Base-by-base conservation (phyloP, 208 protist genomes). In the Tritrichomonas foetus region DNA sequence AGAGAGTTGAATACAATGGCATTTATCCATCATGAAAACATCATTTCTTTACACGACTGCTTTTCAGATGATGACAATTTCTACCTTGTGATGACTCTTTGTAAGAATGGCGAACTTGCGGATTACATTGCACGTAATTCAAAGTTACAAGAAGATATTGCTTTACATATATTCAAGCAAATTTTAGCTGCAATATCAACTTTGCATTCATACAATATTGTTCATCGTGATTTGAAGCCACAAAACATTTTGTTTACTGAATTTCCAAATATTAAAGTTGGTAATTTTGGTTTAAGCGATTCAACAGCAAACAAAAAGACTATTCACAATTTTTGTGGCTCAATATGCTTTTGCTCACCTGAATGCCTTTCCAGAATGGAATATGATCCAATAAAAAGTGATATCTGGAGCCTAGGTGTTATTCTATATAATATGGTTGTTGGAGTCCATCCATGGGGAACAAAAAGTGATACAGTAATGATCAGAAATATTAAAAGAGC, bases 361-460 rank as follows among this genome's bases (percentile, higher is more conserved):
- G 95, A 96, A 93, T 93, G 96, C 20, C 94, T 95, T 66, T 93
- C 92, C 33, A 72, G 96, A 61, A 49, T 36, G 1, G 69, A 84
- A 1, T 96, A 96, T 66, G 93, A 96, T 72, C 44, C 74, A 30
- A 96, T 95, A 66, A 61, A 61, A 61, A 61, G 53, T 61, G 53
- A 61, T 61, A 61, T 61, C 16, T 61, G 53, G 53, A 16, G 11
- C 16, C 53, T 61, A 22, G 53, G 53, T 61, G 53, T 61, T 61
- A 61, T 61, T 22, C 16, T 61, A 61, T 61, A 61, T 61, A 61
- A 22, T 5, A 61, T 61, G 5, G 16, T 61, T 22, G 16, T 16
- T 61, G 53, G 53, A 5, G 5, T 5, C 53, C 53, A 61, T 22
- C 53, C 53, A 61, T 61, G 53, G 53, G 53, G 16, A 22, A 22